Base-by-base conservation (phyloP, 2,329 filamentous ascomycete species). In the Colletotrichum sidae region DNA sequence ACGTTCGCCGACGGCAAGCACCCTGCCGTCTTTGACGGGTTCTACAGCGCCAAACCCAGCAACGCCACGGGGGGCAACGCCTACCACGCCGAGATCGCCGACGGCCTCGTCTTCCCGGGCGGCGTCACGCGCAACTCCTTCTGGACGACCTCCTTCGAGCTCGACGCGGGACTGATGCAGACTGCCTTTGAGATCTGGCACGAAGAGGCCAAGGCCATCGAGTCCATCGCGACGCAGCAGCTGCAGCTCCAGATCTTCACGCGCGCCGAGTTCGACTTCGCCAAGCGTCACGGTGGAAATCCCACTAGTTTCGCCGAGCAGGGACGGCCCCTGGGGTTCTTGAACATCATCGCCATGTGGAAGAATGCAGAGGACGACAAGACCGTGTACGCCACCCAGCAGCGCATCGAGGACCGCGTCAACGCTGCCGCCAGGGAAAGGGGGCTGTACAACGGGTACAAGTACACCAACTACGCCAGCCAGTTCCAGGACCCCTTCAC, bases 381-480 rank as follows among this genome's bases (percentile, higher is more conserved):
- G 17, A 60, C 65, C 2, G 70, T 81, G 5, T 55, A 76, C 8
- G 65, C 69, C 10, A 69, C 70, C 4, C 70, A 70, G 6, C 67
- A 70, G 11, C 72, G 72, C 2, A 69, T 75, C 2, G 54, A 78
- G 11, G 62, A 73, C 15, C 69, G 72, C 0, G 70, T 70, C 10
- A 69, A 74, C 11, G 67, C 68, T 0, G 69, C 73, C 3, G 75
- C 78, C 9, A 69, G 72, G 46, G 68, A 72, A n/a, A 69, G 72
- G 7, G 75, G 74, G 0, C 65, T 79, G 0, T 70, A 76, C 44
- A 73, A 79, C 55, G 72, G 73, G 1, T 82, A 75, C 39, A 63
- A 84, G 15, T 84, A 83, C 68, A 75, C 81, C 52, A 84, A 84
- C 69, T 84, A 85, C 57, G 81, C 81, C 1, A 75, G 76, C 8